A percentile compares a stretch with the other conserved stretches of the same genome.
phyloP scores from a whole-genome alignment of 352 stramenopile genomes.

The Phytophthora meadii region DNA sequence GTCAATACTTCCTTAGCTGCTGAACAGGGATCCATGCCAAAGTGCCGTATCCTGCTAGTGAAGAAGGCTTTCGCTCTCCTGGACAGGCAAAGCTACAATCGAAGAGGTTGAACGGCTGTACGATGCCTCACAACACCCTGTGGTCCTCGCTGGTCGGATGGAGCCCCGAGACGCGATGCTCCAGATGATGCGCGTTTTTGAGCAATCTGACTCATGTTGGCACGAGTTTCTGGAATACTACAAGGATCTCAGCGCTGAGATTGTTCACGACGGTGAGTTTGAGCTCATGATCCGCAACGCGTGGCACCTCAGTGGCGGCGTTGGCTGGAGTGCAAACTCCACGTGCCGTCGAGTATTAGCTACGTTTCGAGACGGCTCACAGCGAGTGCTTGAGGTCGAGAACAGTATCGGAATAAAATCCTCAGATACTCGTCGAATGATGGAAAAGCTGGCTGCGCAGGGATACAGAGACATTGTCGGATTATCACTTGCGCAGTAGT shows the following conservation, averaged over 20 bases:
- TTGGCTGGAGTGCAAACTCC: conserved; percentile 78
- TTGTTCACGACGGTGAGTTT: conserved; percentile 87
- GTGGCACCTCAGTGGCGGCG: conserved; percentile 87
- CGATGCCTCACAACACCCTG: conserved; percentile 81
- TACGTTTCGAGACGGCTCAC: conserved; percentile 71
- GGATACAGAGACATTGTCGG: conserved; percentile 61
- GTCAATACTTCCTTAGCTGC: too few species aligned
- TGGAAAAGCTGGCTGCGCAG: conserved; percentile 60
- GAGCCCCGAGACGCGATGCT: conserved; percentile 71
- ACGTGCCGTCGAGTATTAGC: conserved; percentile 76
- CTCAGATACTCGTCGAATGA: conserved; percentile 57
- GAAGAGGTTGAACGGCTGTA: conserved; percentile 81
- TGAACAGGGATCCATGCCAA: conserved; percentile 71
- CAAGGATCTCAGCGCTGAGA: conserved; percentile 85
- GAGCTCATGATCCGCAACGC: conserved; percentile 87
- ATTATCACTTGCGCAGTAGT: conserved; percentile 44
- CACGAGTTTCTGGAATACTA: conserved; percentile 92
- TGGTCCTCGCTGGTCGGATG: conserved; percentile 74
- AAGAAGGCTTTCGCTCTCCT: conserved; percentile 84
- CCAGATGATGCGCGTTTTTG: conserved; percentile 84
- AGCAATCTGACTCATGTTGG: conserved; percentile 49
- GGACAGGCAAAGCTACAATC: conserved; percentile 65
- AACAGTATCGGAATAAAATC: conserved; percentile 68
- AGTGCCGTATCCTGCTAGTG: conserved; percentile 84
- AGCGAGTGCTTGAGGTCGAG: conserved; percentile 73